Conservation (phyloP, 768 basidiomycete genomes). For the Podaxis mareebaensis region DNA sequence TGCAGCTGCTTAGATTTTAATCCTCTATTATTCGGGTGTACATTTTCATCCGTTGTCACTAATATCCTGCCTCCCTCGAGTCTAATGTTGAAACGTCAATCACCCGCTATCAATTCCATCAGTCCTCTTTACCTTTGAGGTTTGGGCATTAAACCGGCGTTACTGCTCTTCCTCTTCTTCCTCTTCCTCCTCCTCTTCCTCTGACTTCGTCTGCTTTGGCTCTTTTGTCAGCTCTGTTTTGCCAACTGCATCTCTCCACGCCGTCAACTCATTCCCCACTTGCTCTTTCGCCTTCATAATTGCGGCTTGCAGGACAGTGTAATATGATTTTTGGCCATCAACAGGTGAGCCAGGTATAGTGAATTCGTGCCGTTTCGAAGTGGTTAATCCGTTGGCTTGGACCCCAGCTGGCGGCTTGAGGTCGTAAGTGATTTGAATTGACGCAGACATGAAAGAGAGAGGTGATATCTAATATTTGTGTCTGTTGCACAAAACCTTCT, state of each 20-base stretch:
- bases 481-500: conserved; percentile 22
- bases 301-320: conserved; percentile 46
- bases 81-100: conserved; percentile 3
- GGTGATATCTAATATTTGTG: conserved; percentile 22
- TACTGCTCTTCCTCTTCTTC: conserved; percentile 23
- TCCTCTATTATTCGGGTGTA: conserved; percentile 16
- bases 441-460: conserved; percentile 22
- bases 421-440: conserved; percentile 43
- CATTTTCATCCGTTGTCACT: conserved; percentile 8
- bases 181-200: conserved; percentile 45
- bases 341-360: conserved; percentile 19
- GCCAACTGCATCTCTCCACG: conserved; percentile 74
- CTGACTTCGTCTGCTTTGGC: conserved; percentile 42
- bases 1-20: conserved; percentile 28
- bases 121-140: conserved; percentile 10
- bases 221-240: conserved; percentile 66
- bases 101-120: neutral
- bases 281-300: conserved; percentile 52
- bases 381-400: conserved; percentile 19
- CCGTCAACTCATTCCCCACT: conserved; percentile 69
- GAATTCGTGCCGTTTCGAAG: conserved; percentile 24
- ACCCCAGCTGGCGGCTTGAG: conserved; percentile 40
- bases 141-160: neutral
- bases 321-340: conserved; percentile 42
- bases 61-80: neutral